These are phyloP conservation scores for Apophysomyces elegans DNA, from an alignment of 371 early-diverging fungal species.

Conservation along the genomic window DNA sequence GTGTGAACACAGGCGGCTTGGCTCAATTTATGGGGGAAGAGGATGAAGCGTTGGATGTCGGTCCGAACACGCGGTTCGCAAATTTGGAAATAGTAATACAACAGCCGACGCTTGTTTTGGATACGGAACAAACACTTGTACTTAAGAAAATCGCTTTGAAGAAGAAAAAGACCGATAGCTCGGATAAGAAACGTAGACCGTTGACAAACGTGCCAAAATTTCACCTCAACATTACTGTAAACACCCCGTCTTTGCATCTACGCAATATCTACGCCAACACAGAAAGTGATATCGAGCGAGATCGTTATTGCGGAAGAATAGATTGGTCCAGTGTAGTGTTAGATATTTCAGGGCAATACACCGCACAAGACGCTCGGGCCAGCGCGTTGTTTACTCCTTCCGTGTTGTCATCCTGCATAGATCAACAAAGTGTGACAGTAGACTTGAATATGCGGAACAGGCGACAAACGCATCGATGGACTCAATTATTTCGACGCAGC, in stretches of 20 bases:
- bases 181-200: background rate
- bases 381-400: slow-evolving; percentile 6
- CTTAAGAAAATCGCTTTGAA: background rate
- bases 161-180: background rate
- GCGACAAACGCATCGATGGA: slow-evolving; percentile 36
- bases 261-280: background rate
- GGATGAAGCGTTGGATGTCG: slow-evolving; percentile 9
- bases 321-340: slow-evolving; percentile 14
- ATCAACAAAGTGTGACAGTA: background rate
- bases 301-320: background rate
- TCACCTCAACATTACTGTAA: background rate
- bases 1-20: background rate
- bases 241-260: background rate
- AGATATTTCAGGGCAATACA: slow-evolving; percentile 28
- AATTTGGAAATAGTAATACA: slow-evolving; percentile 11
- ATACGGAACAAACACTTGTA: slow-evolving; percentile 4
- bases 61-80: slow-evolving; percentile 22
- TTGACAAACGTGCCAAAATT: background rate
- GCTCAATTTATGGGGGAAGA: slow-evolving; percentile 8
- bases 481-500: slow-evolving; percentile 39
- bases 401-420: slow-evolving; percentile 17
- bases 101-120: slow-evolving; percentile 18
- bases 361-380: slow-evolving; percentile 19
- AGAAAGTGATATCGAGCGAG: background rate
- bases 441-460: slow-evolving; percentile 17